These are phyloP conservation scores for Rhizopus arrhizus DNA, from an alignment of 371 early-diverging fungal genomes.

Conservation along the genomic window DNA sequence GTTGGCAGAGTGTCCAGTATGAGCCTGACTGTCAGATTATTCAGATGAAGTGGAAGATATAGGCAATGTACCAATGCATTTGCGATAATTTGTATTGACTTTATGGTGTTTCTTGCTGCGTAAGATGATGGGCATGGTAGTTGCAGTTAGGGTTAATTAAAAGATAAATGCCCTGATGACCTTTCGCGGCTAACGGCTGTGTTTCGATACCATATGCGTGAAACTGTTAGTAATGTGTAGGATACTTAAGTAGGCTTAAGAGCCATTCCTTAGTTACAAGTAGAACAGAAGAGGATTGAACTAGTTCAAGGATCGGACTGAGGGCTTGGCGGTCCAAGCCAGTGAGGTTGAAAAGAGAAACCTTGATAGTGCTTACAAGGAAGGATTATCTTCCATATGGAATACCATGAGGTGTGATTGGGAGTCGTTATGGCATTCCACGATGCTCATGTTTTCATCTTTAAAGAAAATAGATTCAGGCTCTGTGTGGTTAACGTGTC, in stretches of 20 bases:
- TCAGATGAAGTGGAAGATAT: slow-evolving; percentile 18
- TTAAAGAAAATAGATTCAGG: too few relatives aligned
- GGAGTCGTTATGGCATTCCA: too few relatives aligned
- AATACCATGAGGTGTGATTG: too few relatives aligned
- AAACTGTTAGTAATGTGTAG: slow-evolving; percentile 17
- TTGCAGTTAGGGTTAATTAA: background rate
- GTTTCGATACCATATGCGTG: slow-evolving; percentile 16
- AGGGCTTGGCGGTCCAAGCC: too few relatives aligned
- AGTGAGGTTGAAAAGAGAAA: too few relatives aligned
- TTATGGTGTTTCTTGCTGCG: background rate
- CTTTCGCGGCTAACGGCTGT: background rate
- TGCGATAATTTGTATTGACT: background rate
- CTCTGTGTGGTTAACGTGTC: too few relatives aligned
- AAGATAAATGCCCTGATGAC: slow-evolving; percentile 7
- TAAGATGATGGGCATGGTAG: background rate
- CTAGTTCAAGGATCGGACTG: too few relatives aligned
- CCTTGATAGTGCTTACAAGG: too few relatives aligned
- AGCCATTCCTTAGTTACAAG: too few relatives aligned
- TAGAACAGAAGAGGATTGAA: too few relatives aligned
- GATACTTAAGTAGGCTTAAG: background rate
- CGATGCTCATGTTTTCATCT: too few relatives aligned
- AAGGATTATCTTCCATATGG: too few relatives aligned
- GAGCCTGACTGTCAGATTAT: background rate
- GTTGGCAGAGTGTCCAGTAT: background rate
- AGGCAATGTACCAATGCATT: slow-evolving; percentile 7